Evolutionary conservation across 2,329 filamentous ascomycete genomes (phyloP).

Genomic region (Capronia coronata): DNA sequence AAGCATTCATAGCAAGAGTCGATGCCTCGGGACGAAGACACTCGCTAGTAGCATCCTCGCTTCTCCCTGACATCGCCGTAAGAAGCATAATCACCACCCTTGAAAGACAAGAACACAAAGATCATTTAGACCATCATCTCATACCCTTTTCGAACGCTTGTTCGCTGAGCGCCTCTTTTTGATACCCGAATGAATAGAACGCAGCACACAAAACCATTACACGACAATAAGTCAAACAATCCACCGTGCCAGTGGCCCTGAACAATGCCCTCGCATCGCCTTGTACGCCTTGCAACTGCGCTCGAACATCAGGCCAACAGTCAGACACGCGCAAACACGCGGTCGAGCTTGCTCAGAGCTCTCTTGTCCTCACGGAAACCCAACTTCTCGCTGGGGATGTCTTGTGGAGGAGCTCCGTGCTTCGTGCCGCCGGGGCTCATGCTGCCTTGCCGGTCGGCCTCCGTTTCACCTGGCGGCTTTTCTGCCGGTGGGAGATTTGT

Average conservation of each 20-base stretch:
- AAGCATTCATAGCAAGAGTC: too few species aligned
- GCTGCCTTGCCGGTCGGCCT: constrained; percentile 37
- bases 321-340: constrained; percentile 38
- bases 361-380: constrained; percentile 59
- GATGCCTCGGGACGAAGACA: too few species aligned
- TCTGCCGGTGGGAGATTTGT: constrained; percentile 49
- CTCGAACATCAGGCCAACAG: neutral
- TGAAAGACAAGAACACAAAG: neutral
- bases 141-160: neutral
- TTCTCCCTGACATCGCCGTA: neutral
- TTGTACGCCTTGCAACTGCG: neutral
- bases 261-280: neutral
- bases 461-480: constrained; percentile 39
- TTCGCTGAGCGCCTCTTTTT: neutral
- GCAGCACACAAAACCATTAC: neutral
- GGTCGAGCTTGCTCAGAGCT: constrained; percentile 60
- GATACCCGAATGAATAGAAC: neutral
- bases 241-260: neutral
- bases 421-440: constrained; percentile 34
- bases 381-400: constrained; percentile 52
- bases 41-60: neutral
- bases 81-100: neutral
- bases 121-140: neutral
- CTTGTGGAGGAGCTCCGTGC: constrained; percentile 42
- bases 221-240: neutral